Evolutionary conservation across 805 yeast species (phyloP).

Genomic region (Starmerella sirachaensis): DNA sequence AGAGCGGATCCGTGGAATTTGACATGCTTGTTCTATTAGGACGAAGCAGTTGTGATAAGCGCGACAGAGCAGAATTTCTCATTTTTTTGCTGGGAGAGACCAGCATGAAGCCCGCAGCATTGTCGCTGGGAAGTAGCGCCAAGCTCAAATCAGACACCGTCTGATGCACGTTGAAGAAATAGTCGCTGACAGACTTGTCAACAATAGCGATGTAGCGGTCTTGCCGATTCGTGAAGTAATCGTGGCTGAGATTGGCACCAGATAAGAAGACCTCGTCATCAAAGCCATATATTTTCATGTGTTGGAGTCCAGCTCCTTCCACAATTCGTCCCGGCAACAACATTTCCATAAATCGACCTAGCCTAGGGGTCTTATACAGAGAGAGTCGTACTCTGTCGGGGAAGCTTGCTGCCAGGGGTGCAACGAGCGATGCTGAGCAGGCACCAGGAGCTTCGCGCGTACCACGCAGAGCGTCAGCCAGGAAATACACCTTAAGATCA

Average conservation of each 20-base stretch:
- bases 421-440: constrained; percentile 66
- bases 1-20: neutral
- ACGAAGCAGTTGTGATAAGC: neutral
- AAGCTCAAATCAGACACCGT: constrained; percentile 62
- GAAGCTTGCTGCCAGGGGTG: constrained; percentile 50
- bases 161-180: constrained; percentile 58
- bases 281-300: constrained; percentile 92
- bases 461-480: constrained; percentile 82
- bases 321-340: constrained; percentile 73
- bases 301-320: constrained; percentile 88
- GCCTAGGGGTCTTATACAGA: constrained; percentile 81
- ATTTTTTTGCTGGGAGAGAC: neutral
- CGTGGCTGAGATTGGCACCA: constrained; percentile 86
- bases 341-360: constrained; percentile 51
- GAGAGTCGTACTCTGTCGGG: constrained; percentile 60
- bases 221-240: constrained; percentile 89
- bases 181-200: constrained; percentile 47
- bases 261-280: constrained; percentile 78
- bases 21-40: constrained; percentile 5
- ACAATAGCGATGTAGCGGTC: constrained; percentile 77
- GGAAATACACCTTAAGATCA: constrained; percentile 52
- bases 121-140: too few relatives aligned
- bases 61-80: neutral
- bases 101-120: too few relatives aligned
- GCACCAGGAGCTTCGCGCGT: constrained; percentile 79